phyloP scores from a whole-genome alignment of 129 eudicot species.

The Sambucus nigra region DNA sequence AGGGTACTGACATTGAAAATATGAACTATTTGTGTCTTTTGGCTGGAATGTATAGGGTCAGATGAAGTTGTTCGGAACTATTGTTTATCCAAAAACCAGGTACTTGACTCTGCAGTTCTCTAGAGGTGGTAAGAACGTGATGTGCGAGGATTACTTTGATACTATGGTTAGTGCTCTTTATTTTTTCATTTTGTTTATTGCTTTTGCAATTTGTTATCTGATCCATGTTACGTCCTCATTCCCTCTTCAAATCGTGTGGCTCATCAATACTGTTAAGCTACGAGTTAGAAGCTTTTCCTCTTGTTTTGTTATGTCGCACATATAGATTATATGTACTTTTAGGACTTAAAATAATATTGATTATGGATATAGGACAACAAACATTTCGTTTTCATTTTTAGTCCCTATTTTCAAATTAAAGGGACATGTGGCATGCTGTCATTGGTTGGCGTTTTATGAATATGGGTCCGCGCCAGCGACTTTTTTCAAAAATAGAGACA shows the following conservation, averaged over 20 bases:
- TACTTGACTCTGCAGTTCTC: slow-evolving; percentile 95
- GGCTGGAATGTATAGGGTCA: slow-evolving; percentile 40
- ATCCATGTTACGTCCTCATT: not conserved
- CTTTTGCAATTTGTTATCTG: not conserved
- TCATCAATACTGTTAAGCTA: too few species aligned
- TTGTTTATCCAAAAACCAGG: slow-evolving; percentile 74
- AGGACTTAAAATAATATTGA: too few species aligned
- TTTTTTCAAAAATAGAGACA: too few species aligned
- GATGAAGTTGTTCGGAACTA: slow-evolving; percentile 90
- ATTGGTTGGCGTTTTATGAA: too few species aligned
- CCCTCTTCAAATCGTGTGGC: not conserved
- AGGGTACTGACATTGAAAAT: not conserved
- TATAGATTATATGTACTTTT: too few species aligned
- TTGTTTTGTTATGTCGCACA: too few species aligned
- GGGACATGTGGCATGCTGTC: too few species aligned
- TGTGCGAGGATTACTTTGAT: slow-evolving; percentile 92
- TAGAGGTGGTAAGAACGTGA: slow-evolving; percentile 85
- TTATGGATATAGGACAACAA: too few species aligned
- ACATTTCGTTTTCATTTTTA: too few species aligned
- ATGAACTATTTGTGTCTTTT: not conserved
- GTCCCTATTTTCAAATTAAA: too few species aligned
- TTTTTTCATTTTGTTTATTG: not conserved
- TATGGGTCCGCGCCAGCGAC: too few species aligned
- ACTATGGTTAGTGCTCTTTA: slow-evolving; percentile 49
- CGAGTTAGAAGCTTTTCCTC: too few species aligned